Percentiles rank a stretch among this genome's conserved stretches.
Evolutionary conservation across 495 filamentous ascomycete species (phyloP).

Genomic region (Trichoderma reesei): DNA sequence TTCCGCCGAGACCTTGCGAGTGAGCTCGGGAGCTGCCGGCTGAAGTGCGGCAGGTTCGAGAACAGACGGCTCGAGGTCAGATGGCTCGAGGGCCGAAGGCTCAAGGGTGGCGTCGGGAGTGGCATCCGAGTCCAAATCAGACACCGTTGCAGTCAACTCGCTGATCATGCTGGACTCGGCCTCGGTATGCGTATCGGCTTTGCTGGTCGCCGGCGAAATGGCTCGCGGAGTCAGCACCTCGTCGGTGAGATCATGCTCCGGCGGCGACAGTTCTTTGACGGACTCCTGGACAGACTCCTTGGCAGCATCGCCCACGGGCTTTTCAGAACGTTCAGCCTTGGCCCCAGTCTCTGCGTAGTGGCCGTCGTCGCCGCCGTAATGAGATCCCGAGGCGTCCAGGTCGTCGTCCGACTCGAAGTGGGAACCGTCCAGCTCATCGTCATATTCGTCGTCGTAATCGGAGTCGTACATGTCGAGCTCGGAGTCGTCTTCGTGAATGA

Average conservation of each 20-base stretch:
- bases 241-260: not conserved
- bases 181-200: not conserved
- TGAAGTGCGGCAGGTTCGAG: slow-evolving; percentile 14
- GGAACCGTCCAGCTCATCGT: slow-evolving; percentile 21
- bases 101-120: slow-evolving; percentile 33
- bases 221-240: not conserved
- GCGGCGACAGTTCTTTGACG: not conserved
- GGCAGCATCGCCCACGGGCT: not conserved
- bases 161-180: not conserved
- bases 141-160: not conserved
- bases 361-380: slow-evolving; percentile 18
- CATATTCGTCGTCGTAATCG: slow-evolving; percentile 28
- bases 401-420: slow-evolving; percentile 19
- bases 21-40: too few relatives aligned
- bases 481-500: slow-evolving; percentile 49
- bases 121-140: slow-evolving; percentile 12
- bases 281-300: slow-evolving; percentile 15
- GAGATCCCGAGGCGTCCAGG: slow-evolving; percentile 1
- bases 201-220: not conserved
- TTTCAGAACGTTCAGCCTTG: slow-evolving; percentile 12
- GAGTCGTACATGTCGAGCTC: slow-evolving; percentile 58
- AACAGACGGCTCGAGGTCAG: slow-evolving; percentile 33
- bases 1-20: slow-evolving; percentile 26
- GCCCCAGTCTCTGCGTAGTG: slow-evolving; percentile 18
- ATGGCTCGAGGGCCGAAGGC: not conserved